Evolutionary conservation across 305 asterid genomes (phyloP).

Genomic region (Rubia balearica): DNA sequence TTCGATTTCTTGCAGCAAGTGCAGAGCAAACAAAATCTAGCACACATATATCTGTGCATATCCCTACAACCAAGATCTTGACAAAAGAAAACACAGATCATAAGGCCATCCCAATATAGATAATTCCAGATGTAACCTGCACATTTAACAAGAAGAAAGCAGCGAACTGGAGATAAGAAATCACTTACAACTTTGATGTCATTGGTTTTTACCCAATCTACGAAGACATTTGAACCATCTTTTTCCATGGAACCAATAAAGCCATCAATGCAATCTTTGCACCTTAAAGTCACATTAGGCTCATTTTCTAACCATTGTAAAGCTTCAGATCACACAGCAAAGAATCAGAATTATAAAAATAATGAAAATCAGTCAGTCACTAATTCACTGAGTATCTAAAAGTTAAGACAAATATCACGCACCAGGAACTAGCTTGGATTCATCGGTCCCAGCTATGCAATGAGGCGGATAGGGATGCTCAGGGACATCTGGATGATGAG

Average conservation of each 20-base stretch:
- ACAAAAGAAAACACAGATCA: slow-evolving; percentile 14
- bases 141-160: not conserved
- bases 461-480: slow-evolving; percentile 96
- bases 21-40: slow-evolving; percentile 73
- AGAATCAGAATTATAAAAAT: slow-evolving; percentile 11
- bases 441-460: slow-evolving; percentile 69
- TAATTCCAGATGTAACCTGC: not conserved
- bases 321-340: slow-evolving; percentile 35
- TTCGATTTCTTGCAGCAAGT: slow-evolving; percentile 70
- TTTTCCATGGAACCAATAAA: slow-evolving; percentile 69
- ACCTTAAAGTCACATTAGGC: slow-evolving; percentile 56
- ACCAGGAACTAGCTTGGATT: slow-evolving; percentile 77
- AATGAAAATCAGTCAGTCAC: not conserved
- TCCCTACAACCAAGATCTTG: slow-evolving; percentile 74
- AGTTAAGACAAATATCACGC: slow-evolving; percentile 11
- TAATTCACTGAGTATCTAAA: not conserved
- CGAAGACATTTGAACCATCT: slow-evolving; percentile 77
- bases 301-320: slow-evolving; percentile 77
- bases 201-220: slow-evolving; percentile 77
- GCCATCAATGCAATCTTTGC: slow-evolving; percentile 86
- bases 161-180: not conserved
- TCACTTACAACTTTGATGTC: slow-evolving; percentile 58
- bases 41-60: slow-evolving; percentile 86
- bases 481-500: slow-evolving; percentile 81
- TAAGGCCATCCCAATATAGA: slow-evolving; percentile 3